Evolutionary conservation across 257 asterid species (phyloP).

Genomic region (Solanum gracilifrons): DNA sequence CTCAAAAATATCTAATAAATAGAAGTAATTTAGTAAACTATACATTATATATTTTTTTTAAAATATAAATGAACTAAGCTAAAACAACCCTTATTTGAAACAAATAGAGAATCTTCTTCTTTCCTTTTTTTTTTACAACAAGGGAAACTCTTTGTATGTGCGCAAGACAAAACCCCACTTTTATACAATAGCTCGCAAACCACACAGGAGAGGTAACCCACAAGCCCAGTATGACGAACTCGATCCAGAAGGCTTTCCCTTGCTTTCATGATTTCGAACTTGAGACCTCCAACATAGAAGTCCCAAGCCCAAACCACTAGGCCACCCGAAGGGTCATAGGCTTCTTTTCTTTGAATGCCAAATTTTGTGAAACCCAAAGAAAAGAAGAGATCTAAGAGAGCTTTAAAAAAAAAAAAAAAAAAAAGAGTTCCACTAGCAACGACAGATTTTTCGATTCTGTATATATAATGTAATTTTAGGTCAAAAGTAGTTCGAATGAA

Average conservation of each 20-base stretch:
- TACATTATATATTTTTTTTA: no score
- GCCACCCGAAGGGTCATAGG: no score
- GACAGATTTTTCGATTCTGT: not conserved
- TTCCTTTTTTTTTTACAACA: no score
- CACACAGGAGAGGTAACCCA: fast-evolving
- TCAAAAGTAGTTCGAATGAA: not conserved
- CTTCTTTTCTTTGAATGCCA: no score
- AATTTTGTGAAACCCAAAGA: not conserved
- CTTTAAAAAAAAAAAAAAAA: no score
- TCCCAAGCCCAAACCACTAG: not conserved
- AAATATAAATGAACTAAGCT: not conserved
- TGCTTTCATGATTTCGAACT: not conserved
- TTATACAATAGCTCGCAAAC: not conserved
- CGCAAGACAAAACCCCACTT: not conserved
- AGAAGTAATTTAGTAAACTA: not conserved
- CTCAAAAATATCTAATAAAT: not conserved
- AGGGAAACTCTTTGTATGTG: not conserved
- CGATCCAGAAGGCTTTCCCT: not conserved
- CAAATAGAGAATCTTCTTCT: not conserved
- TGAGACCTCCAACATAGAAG: not conserved
- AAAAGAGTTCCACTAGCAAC: no score
- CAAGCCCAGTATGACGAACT: no score
- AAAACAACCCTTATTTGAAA: not conserved
- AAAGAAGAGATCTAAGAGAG: not conserved
- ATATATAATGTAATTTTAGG: not conserved